A percentile compares a stretch with the other conserved stretches of the same genome.
phyloP scores from a whole-genome alignment of 2,329 filamentous ascomycete species.

The Bipolaris gigantea region DNA sequence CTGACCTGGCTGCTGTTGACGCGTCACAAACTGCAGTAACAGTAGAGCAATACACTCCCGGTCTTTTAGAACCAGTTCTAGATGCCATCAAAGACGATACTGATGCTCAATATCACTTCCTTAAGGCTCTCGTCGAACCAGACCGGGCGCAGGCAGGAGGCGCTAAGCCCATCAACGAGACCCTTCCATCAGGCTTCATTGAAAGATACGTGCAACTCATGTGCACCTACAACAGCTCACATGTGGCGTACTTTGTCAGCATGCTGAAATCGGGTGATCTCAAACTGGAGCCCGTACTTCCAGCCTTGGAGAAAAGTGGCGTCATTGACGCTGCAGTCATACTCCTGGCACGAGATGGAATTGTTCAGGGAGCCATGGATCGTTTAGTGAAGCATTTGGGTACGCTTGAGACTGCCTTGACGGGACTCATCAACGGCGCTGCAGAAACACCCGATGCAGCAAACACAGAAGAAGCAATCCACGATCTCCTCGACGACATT shows the following conservation, averaged over 20 bases:
- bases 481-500: conserved; percentile 74
- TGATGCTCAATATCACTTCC: conserved; percentile 73
- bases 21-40: conserved; percentile 66
- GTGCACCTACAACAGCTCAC: conserved; percentile 79
- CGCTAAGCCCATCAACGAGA: conserved; percentile 19
- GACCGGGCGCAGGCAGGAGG: conserved; percentile 21
- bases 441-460: conserved; percentile 59
- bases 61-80: conserved; percentile 68
- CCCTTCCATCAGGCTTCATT: conserved; percentile 60
- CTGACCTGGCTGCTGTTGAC: conserved; percentile 68
- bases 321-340: conserved; percentile 92
- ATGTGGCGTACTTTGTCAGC: conserved; percentile 84
- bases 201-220: conserved; percentile 89
- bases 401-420: conserved; percentile 76
- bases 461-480: conserved; percentile 66
- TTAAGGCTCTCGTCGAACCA: conserved; percentile 75
- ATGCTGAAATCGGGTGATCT: conserved; percentile 75
- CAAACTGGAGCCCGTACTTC: conserved; percentile 76
- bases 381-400: conserved; percentile 79
- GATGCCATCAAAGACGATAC: conserved; percentile 62
- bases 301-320: conserved; percentile 84
- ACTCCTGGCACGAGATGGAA: conserved; percentile 84
- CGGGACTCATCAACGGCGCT: conserved; percentile 69
- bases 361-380: conserved; percentile 79
- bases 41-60: conserved; percentile 62